These are phyloP conservation scores for Hanseniaspora valbyensis DNA, from an alignment of 805 yeast genomes.

Conservation along the genomic window DNA sequence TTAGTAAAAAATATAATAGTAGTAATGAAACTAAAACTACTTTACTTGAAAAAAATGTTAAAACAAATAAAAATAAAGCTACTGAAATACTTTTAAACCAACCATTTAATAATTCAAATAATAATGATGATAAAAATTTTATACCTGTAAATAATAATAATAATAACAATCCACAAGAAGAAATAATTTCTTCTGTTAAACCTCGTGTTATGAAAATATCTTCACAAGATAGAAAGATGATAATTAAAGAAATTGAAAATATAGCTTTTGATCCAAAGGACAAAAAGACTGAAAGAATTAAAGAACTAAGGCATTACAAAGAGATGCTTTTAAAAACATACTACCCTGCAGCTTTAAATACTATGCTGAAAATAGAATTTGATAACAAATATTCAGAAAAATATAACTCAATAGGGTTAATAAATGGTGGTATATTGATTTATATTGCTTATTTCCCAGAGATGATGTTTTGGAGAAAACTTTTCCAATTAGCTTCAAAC, in stretches of 20 bases:
- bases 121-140: not conserved
- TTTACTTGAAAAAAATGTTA: not conserved
- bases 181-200: too few species aligned
- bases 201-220: not conserved
- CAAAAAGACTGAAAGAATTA: not conserved
- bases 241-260: not conserved
- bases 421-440: not conserved
- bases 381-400: not conserved
- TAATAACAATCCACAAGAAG: not conserved
- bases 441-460: constrained; percentile 2
- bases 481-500: not conserved
- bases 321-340: not conserved
- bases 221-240: not conserved
- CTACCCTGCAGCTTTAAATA: not conserved
- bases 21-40: not conserved
- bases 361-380: not conserved
- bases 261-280: not conserved
- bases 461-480: not conserved
- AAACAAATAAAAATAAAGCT: not conserved
- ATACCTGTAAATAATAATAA: not conserved
- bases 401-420: not conserved
- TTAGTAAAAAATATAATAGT: not conserved
- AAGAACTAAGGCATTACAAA: not conserved
- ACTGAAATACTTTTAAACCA: too few species aligned
- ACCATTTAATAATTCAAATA: too few species aligned